Percentiles rank a stretch among this genome's conserved stretches.
These are phyloP conservation scores for Solanum stenotomum DNA, from an alignment of 257 asterid species.

Conservation along the genomic window DNA sequence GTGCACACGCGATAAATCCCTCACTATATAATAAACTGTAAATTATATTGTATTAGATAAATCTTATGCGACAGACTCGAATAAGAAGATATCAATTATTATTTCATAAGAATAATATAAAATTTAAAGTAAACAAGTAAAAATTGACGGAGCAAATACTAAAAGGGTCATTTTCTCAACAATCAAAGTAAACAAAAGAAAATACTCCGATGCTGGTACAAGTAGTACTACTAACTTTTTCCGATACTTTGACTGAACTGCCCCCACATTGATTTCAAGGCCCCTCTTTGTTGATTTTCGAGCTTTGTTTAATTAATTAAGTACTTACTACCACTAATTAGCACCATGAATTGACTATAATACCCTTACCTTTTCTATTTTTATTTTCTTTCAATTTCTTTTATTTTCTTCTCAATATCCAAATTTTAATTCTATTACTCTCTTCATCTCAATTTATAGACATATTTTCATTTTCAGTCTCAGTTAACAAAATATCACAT, in stretches of 20 bases:
- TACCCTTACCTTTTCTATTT: neutral
- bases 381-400: neutral
- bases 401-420: neutral
- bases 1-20: rapidly evolving
- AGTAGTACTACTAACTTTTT: neutral
- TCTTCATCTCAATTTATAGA: no score
- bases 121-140: no score
- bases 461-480: neutral
- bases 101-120: no score
- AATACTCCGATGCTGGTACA: neutral
- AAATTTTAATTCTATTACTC: neutral
- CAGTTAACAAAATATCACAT: neutral
- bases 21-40: no score
- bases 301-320: neutral
- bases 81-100: no score
- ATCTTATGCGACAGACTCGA: no score
- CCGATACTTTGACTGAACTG: conserved; percentile 45
- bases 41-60: no score
- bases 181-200: neutral
- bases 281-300: conserved; percentile 48
- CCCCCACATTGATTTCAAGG: conserved; percentile 39
- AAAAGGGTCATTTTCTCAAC: neutral
- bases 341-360: neutral
- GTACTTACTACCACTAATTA: neutral
- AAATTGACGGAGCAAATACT: neutral